phyloP scores from a whole-genome alignment of 345 rosid genomes.

The Populus deltoides region DNA sequence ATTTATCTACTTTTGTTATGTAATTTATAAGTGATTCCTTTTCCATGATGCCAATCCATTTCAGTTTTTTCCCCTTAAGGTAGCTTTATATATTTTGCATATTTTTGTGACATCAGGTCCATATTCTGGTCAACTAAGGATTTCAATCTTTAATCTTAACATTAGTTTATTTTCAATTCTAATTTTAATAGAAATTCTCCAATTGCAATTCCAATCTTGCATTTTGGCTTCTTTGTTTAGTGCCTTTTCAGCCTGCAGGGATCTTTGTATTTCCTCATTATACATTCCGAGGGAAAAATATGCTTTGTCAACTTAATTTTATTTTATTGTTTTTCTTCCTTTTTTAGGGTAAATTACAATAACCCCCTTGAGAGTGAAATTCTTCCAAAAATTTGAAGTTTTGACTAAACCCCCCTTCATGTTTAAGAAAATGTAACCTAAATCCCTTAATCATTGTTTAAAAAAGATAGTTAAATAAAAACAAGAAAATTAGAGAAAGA shows the following conservation, averaged over 20 bases:
- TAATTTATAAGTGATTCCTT: neutral
- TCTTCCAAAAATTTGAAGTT: neutral
- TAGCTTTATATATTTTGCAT: neutral
- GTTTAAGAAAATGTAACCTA: neutral
- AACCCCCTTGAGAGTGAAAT: too few species aligned
- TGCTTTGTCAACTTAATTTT: too few species aligned
- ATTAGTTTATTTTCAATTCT: neutral
- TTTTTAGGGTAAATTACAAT: too few species aligned
- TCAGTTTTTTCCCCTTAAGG: neutral
- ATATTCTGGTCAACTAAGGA: neutral
- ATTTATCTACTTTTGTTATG: neutral
- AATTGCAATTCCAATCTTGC: neutral
- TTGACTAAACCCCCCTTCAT: neutral
- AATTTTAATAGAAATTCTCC: neutral
- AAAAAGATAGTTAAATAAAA: neutral
- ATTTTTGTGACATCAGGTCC: neutral
- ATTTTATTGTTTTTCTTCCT: too few species aligned
- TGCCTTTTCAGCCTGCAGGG: neutral
- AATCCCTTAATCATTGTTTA: neutral
- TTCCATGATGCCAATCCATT: neutral
- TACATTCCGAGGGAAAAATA: neutral
- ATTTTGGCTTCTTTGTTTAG: neutral
- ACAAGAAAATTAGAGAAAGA: neutral
- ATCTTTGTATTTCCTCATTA: neutral
- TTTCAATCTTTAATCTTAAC: neutral